Evolutionary conservation across 2,329 filamentous ascomycete genomes (phyloP).

Genomic region (Neophaeococcomyces mojaviensis): DNA sequence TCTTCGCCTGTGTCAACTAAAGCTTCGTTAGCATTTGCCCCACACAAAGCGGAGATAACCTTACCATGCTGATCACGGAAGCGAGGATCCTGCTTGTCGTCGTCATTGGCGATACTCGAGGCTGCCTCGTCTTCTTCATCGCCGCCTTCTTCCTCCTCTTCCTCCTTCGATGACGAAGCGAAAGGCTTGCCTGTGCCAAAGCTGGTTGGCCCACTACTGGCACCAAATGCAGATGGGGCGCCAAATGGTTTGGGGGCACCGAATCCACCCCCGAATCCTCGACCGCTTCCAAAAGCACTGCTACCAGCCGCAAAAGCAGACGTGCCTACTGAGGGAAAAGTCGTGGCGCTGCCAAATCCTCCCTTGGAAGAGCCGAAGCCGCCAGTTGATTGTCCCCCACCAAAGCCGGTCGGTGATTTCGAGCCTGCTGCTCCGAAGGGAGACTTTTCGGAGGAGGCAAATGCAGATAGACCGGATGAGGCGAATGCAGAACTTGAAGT

Average conservation of each 20-base stretch:
- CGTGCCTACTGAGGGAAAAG: conserved; percentile 14
- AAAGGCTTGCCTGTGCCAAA: conserved; percentile 52
- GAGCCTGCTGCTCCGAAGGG: conserved; percentile 48
- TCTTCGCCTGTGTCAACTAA: conserved; percentile 82
- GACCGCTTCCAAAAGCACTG: conserved; percentile 29
- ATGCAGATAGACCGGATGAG: conserved; percentile 59
- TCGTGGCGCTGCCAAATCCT: conserved; percentile 25
- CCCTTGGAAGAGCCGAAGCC: conserved; percentile 19
- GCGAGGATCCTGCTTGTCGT: conserved; percentile 39
- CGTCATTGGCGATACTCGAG: conserved; percentile 31
- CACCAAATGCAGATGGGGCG: conserved; percentile 64
- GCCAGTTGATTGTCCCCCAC: conserved; percentile 10
- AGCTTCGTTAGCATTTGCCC: conserved; percentile 24
- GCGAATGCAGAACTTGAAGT: conserved; percentile 59
- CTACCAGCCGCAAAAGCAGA: conserved; percentile 21
- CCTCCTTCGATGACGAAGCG: conserved; percentile 59
- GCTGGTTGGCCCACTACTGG: conserved; percentile 41
- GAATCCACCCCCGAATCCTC: conserved; percentile 41
- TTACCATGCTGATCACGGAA: conserved; percentile 58
- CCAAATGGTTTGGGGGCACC: conserved; percentile 38
- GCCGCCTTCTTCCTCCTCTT: conserved; percentile 40
- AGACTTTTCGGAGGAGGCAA: conserved; percentile 54
- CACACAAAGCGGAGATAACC: conserved; percentile 25
- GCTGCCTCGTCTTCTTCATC: conserved; percentile 53
- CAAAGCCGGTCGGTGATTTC: conserved; percentile 31